Conservation (phyloP, 139 green algal genomes). For the Coelastrella sp. region DNA sequence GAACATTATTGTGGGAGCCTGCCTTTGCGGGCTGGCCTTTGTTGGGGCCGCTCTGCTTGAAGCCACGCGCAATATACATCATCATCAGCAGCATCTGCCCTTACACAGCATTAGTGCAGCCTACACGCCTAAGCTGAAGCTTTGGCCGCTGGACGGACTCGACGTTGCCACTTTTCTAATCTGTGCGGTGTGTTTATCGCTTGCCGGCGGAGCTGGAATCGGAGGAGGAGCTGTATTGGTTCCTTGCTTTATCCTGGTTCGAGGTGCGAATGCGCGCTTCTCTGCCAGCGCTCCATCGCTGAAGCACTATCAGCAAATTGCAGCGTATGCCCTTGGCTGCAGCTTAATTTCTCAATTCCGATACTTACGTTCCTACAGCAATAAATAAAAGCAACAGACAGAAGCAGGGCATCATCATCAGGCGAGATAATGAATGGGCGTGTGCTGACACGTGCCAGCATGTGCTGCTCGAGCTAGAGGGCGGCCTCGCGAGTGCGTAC, state of each 20-base stretch:
- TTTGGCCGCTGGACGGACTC: slow-evolving; percentile 29
- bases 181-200: not conserved
- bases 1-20: not conserved
- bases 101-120: not conserved
- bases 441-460: not conserved
- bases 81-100: not conserved
- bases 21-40: not conserved
- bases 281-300: too few relatives aligned
- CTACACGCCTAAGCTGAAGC: not conserved
- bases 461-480: not conserved
- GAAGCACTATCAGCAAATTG: too few relatives aligned
- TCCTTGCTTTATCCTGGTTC: slow-evolving; percentile 15
- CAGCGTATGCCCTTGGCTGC: too few relatives aligned
- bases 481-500: not conserved
- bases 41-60: not conserved
- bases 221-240: slow-evolving; percentile 33
- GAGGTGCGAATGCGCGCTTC: not conserved
- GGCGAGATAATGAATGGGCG: too few relatives aligned
- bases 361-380: too few relatives aligned
- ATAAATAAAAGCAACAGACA: too few relatives aligned
- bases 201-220: slow-evolving; percentile 38
- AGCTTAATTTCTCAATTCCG: too few relatives aligned
- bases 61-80: not conserved
- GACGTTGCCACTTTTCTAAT: slow-evolving; percentile 8
- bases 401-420: too few relatives aligned